A percentile compares a stretch with the other conserved stretches of the same genome.
These are phyloP conservation scores for Aureobasidium leucospermi DNA, from an alignment of 2,329 filamentous ascomycete genomes.

Conservation along the genomic window DNA sequence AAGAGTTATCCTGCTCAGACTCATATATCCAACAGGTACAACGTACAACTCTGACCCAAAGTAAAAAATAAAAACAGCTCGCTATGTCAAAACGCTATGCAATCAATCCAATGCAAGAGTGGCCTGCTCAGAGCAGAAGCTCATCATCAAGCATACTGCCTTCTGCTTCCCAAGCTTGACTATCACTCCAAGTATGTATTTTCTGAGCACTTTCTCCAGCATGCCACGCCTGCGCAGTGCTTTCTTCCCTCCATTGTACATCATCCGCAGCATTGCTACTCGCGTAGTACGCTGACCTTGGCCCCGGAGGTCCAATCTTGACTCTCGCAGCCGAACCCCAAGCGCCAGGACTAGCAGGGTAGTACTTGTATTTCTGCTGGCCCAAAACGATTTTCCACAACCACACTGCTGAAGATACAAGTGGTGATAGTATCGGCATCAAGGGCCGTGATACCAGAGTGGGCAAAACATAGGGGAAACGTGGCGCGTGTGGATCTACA, in stretches of 20 bases:
- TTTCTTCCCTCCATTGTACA: not conserved
- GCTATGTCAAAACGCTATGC: not conserved
- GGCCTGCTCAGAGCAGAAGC: not conserved
- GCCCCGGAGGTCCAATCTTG: not conserved
- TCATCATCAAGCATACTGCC: conserved; percentile 15
- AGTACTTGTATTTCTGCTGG: not conserved
- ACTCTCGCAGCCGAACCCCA: conserved; percentile 6
- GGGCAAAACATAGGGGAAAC: conserved; percentile 49
- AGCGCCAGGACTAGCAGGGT: not conserved
- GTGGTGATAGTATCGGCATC: conserved; percentile 29
- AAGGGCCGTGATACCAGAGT: conserved; percentile 44
- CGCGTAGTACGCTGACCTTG: not conserved
- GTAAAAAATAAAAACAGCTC: not conserved
- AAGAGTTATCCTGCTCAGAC: too few relatives aligned
- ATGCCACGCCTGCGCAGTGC: not conserved
- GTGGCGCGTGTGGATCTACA: conserved; percentile 44
- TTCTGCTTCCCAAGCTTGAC: not conserved
- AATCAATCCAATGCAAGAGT: not conserved
- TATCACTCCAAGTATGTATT: not conserved
- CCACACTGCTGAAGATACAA: not conserved
- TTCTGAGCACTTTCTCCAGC: not conserved
- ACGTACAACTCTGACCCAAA: not conserved
- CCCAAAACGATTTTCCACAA: not conserved
- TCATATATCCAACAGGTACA: not conserved
- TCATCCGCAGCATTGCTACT: not conserved